Evolutionary conservation across 352 stramenopile genomes (phyloP), one percentile per base, ranked within the genome.

Genomic region (Pythium monospermum): DNA sequence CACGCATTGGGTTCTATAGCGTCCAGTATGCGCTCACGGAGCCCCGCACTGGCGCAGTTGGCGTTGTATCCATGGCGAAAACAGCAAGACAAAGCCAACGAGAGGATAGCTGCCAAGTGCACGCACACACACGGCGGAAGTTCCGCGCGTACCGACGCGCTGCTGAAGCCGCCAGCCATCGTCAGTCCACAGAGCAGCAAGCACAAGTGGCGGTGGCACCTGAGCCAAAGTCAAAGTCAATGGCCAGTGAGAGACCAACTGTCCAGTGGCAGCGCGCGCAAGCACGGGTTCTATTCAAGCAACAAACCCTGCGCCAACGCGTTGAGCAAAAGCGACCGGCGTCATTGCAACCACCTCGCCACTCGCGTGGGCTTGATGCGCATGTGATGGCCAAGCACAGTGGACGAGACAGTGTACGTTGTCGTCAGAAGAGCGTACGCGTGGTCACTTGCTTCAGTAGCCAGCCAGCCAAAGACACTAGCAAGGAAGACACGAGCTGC

Each of bases 191-290:
- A 3, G 16, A 11, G n/a, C 2, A 27, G 5, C 15, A 22, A 42
- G 22, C 21, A 30, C 7, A 22, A 31, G 33, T 35, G 13, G 19
- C 40, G n/a, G n/a, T n/a, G n/a, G n/a, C 15, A 6, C 7, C 4
- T 11, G 22, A 30, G 23, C 19, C 4, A 23, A 35, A 23, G 31
- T 10, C 40, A 32, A 27, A 6, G 22, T 25, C 27, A 43, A 2
- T 35, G 22, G 16, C 25, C 35, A 41, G 39, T 2, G 22, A 7
- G 19, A 8, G 2, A 53, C 51, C 3, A 33, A n/a, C n/a, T n/a
- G n/a, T 59, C 27, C 51, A 59, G 27, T 59, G 51, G 51, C 32
- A 52, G 26, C 51, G 51, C 13, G 51, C 42, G 21, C 42, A 36
- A 6, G 42, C 42, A 4, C 33, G 35, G 18, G n/a, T 21, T 2